Percentiles rank a stretch among this genome's conserved stretches.
Conservation (phyloP, 495 filamentous ascomycete species). For the Geoglossum glabrum region DNA sequence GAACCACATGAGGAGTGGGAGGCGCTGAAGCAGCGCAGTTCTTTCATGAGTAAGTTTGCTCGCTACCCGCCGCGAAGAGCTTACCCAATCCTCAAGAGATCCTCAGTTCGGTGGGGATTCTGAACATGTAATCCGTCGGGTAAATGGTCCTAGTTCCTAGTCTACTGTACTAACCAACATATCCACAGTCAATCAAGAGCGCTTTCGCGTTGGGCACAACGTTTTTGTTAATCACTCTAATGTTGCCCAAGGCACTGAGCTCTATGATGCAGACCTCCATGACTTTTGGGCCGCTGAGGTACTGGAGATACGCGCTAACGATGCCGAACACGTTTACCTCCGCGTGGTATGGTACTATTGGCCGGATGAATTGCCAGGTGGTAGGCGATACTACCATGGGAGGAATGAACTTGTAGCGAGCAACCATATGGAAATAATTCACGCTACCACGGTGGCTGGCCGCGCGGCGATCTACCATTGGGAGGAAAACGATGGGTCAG, state of each 20-base stretch:
- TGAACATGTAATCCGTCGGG: no score
- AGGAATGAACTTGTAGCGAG: constrained; percentile 45
- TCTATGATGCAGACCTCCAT: constrained; percentile 20
- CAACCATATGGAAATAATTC: constrained; percentile 48
- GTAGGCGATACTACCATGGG: constrained; percentile 46
- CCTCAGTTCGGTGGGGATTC: no score
- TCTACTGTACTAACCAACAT: no score
- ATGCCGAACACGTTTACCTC: constrained; percentile 48
- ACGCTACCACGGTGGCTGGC: constrained; percentile 24
- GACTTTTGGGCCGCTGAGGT: constrained; percentile 54
- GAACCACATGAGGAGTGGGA: neutral
- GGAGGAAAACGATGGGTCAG: constrained; percentile 39
- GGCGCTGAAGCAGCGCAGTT: neutral
- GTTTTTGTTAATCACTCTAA: neutral
- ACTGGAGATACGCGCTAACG: constrained; percentile 46
- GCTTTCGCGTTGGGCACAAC: neutral
- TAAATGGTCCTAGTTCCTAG: no score
- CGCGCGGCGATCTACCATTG: constrained; percentile 21
- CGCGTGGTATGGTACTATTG: constrained; percentile 60
- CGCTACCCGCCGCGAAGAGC: no score
- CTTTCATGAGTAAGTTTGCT: neutral
- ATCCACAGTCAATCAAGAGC: neutral
- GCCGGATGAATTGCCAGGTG: constrained; percentile 45
- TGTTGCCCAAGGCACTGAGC: neutral
- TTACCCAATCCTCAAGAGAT: no score